Base-by-base conservation (phyloP, 2,329 filamentous ascomycete genomes). In the Verticillium longisporum region DNA sequence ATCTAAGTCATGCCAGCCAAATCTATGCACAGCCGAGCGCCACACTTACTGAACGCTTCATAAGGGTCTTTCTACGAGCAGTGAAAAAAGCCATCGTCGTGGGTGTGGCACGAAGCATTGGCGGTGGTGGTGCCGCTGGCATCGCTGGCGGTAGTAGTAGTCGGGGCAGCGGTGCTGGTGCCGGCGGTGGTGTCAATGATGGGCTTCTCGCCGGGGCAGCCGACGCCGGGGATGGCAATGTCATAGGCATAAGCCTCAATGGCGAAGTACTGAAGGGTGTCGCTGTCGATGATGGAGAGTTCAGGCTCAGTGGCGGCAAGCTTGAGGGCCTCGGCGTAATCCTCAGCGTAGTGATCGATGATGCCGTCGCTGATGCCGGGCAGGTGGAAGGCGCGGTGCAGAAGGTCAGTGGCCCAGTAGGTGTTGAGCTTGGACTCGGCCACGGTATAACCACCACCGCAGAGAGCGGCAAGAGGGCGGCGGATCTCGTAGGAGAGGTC, bases 211-310 rank as follows among this genome's bases (percentile, higher is more conserved):
- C 86, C 86, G 0, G 81, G 70, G 69, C 87, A 90, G 0, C 87
- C 87, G 33, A 81, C 77, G 0, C 87, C 86, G 0, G 87, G 87
- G 5, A 84, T 75, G 7, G 83, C 83, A 66, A 90, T 79, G 62
- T 90, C 87, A 64, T 81, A 85, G 0, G 86, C 87, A 71, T 87
- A 90, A 1, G 78, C 85, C 62, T 89, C 86, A 6, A 88, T 80
- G 4, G 88, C 87, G 69, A 91, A 90, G 71, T 87, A 88, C 72
- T 88, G 85, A 53, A 90, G 76, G 0, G 82, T 80, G 64, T 88
- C 81, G 36, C 82, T 86, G 72, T 90, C 87, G 33, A 80, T 75
- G 3, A 77, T 81, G 2, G 80, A 75, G 32, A 79, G 77, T 4
- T 76, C 73, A 7, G 82, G 79, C 7, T 79, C 74, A 11, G 68